These are phyloP conservation scores for Aspergillus melleus DNA, from an alignment of 2,329 filamentous ascomycete genomes.

Conservation along the genomic window DNA sequence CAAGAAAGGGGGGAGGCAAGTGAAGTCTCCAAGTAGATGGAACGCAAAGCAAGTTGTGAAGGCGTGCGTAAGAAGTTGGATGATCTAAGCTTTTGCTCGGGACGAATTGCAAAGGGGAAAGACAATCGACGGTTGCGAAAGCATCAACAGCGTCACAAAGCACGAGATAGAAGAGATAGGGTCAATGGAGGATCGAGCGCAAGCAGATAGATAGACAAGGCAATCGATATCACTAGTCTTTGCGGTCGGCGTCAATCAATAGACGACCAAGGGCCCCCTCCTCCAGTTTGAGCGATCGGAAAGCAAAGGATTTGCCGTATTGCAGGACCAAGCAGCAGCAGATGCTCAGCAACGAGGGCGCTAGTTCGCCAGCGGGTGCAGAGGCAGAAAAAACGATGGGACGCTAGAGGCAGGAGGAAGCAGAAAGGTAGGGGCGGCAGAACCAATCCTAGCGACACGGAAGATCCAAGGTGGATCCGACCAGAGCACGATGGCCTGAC, in stretches of 20 bases:
- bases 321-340: slow-evolving; percentile 20
- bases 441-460: slow-evolving; percentile 31
- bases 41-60: not conserved
- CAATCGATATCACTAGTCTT: slow-evolving; percentile 18
- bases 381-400: slow-evolving; percentile 15
- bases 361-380: slow-evolving; percentile 20
- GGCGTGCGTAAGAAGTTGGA: slow-evolving; percentile 7
- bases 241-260: slow-evolving; percentile 2
- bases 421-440: slow-evolving; percentile 22
- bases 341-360: slow-evolving; percentile 20
- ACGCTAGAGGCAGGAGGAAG: slow-evolving; percentile 21
- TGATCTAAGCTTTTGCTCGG: slow-evolving; percentile 16
- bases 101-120: slow-evolving; percentile 12
- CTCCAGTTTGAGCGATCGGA: slow-evolving; percentile 18
- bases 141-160: slow-evolving; percentile 11
- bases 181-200: slow-evolving; percentile 14
- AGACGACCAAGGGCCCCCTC: slow-evolving; percentile 15
- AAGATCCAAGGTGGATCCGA: slow-evolving; percentile 26
- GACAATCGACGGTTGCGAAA: not conserved
- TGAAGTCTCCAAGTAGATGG: not conserved
- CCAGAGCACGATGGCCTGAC: slow-evolving; percentile 31
- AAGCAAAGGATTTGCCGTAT: slow-evolving; percentile 21
- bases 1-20: not conserved
- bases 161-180: slow-evolving; percentile 11
- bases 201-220: slow-evolving; percentile 5